Evolutionary conservation across 768 basidiomycete genomes (phyloP).

Genomic region (Psilocybe sp.): DNA sequence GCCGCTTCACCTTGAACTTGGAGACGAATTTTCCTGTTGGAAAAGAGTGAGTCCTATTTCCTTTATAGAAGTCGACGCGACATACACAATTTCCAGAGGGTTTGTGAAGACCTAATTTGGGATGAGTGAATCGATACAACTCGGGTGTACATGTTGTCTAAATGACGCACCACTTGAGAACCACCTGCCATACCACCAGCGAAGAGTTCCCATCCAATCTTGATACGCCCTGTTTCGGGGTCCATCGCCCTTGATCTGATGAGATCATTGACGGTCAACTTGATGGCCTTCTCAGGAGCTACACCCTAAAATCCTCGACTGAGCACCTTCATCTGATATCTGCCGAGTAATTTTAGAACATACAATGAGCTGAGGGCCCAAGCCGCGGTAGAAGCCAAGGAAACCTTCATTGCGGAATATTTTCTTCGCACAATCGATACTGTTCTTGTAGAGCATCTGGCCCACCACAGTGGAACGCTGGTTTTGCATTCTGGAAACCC

Average conservation of each 20-base stretch:
- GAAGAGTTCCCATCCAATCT: slow-evolving; percentile 83
- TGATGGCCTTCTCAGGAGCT: slow-evolving; percentile 97
- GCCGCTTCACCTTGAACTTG: slow-evolving; percentile 97
- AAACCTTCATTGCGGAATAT: slow-evolving; percentile 95
- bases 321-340: not conserved
- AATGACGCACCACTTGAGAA: slow-evolving; percentile 87
- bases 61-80: not conserved
- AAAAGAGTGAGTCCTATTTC: slow-evolving; percentile 3
- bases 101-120: slow-evolving; percentile 86
- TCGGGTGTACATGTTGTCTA: not conserved
- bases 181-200: slow-evolving; percentile 95
- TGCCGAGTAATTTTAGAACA: slow-evolving; percentile 16
- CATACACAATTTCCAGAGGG: slow-evolving; percentile 93
- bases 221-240: slow-evolving; percentile 94
- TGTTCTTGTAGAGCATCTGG: slow-evolving; percentile 95
- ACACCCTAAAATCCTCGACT: slow-evolving; percentile 59
- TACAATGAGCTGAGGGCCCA: slow-evolving; percentile 92
- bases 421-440: slow-evolving; percentile 88
- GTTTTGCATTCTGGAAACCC: slow-evolving; percentile 80
- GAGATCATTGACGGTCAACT: slow-evolving; percentile 93
- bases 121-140: slow-evolving; percentile 3
- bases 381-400: slow-evolving; percentile 93
- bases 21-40: slow-evolving; percentile 80
- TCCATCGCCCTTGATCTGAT: slow-evolving; percentile 83
- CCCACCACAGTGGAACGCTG: slow-evolving; percentile 96